These are phyloP conservation scores for Paecilomyces formosus DNA, from an alignment of 2,329 filamentous ascomycete genomes.

Conservation along the genomic window DNA sequence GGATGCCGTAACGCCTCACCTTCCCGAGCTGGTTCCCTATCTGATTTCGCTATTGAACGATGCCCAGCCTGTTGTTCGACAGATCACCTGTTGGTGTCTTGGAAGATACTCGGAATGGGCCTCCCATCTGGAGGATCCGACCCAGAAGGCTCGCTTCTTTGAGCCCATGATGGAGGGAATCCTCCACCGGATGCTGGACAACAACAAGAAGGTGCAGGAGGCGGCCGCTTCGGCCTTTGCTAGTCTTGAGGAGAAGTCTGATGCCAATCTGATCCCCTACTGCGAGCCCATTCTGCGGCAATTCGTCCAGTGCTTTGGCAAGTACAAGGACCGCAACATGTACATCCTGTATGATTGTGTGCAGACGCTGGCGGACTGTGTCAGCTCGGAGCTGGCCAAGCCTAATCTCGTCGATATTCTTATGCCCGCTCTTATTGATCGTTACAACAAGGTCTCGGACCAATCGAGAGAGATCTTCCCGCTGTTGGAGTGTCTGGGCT, in stretches of 20 bases:
- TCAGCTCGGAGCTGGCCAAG: conserved; percentile 72
- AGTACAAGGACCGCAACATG: conserved; percentile 98
- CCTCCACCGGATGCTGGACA: conserved; percentile 86
- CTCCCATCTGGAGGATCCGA: conserved; percentile 60
- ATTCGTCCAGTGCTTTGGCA: conserved; percentile 83
- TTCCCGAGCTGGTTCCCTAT: conserved; percentile 85
- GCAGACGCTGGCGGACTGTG: conserved; percentile 88
- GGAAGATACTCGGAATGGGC: conserved; percentile 93
- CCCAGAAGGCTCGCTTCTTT: conserved; percentile 70
- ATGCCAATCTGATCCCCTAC: conserved; percentile 72
- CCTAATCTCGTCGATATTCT: conserved; percentile 74
- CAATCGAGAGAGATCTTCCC: conserved; percentile 91
- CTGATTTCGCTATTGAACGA: conserved; percentile 81
- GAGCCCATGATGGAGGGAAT: conserved; percentile 97
- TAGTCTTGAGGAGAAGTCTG: conserved; percentile 89
- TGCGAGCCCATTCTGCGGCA: conserved; percentile 84
- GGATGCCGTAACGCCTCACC: conserved; percentile 78
- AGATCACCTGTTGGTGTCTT: conserved; percentile 97
- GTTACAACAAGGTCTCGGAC: conserved; percentile 81
- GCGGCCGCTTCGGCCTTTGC: conserved; percentile 94
- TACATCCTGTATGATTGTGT: conserved; percentile 98
- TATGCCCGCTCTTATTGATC: conserved; percentile 85
- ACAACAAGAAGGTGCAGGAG: conserved; percentile 96
- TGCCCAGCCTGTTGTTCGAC: conserved; percentile 78
- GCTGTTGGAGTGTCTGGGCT: conserved; percentile 90